Base-by-base conservation (phyloP, 1,284 basidiomycete genomes). In the Agaricales sp. region DNA sequence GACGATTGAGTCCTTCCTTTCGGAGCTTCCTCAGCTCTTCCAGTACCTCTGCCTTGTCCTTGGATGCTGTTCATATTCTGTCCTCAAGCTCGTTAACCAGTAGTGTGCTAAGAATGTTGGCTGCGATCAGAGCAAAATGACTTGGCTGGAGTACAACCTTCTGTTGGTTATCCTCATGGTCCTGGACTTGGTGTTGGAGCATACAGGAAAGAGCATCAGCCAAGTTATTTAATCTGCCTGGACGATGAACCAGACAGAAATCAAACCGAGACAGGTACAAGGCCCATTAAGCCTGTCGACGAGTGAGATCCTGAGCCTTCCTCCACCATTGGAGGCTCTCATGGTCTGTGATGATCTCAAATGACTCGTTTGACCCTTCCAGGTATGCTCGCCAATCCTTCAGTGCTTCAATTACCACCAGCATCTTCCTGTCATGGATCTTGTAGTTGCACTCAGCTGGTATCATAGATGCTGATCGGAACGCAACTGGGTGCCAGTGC, bases 281-380 rank as follows among this genome's bases (percentile, higher is more conserved):
- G 2, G 52, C 49, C 69, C 70, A 74, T 20, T 63, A 46, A 0
- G 63, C 67, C 50, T 73, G 70, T 6, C 62, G 22, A 23, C 59
- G 49, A 45, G 59, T 67, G 0, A 71, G 55, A 6, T 59, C 61
- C n/a, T 61, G 58, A 0, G 59, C n/a, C n/a, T n/a, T n/a, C n/a
- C n/a, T n/a, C n/a, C n/a, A n/a, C n/a, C n/a, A n/a, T n/a, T n/a
- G n/a, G n/a, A n/a, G n/a, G n/a, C n/a, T n/a, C n/a, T n/a, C n/a
- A n/a, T n/a, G n/a, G n/a, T n/a, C n/a, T n/a, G n/a, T n/a, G n/a
- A n/a, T n/a, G n/a, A n/a, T n/a, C n/a, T n/a, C n/a, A n/a, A n/a
- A n/a, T n/a, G n/a, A n/a, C n/a, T n/a, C n/a, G n/a, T n/a, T n/a
- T n/a, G n/a, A n/a, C n/a, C n/a, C n/a, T n/a, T n/a, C n/a, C n/a